phyloP scores from a whole-genome alignment of 441 rosid species.

The Brassica hybrid region DNA sequence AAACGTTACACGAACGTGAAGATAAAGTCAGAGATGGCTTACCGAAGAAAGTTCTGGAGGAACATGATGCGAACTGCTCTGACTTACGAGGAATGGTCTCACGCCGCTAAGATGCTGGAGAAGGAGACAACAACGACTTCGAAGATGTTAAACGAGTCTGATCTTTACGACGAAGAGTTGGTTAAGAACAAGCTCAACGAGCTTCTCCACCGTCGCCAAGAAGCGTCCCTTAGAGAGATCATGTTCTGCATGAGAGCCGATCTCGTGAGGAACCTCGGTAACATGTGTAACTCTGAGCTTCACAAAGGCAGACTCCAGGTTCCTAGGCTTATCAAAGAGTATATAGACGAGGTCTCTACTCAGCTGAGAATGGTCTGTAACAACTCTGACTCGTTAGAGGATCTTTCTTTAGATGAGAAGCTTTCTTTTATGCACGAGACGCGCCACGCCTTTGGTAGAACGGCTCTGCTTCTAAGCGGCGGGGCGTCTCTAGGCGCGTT shows the following conservation, averaged over 20 bases:
- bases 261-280: constrained; percentile 91
- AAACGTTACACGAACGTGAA: constrained; percentile 85
- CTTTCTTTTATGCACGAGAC: constrained; percentile 96
- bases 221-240: constrained; percentile 84
- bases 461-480: constrained; percentile 95
- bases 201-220: constrained; percentile 85
- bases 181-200: constrained; percentile 87
- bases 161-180: constrained; percentile 83
- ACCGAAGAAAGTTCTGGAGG: constrained; percentile 96
- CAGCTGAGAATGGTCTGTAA: constrained; percentile 85
- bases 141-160: constrained; percentile 66
- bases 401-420: constrained; percentile 89
- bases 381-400: constrained; percentile 71
- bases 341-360: constrained; percentile 87
- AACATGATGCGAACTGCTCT: constrained; percentile 89
- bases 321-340: constrained; percentile 89
- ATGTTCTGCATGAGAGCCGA: constrained; percentile 98
- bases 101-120: constrained; percentile 96
- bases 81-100: constrained; percentile 97
- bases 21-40: constrained; percentile 86
- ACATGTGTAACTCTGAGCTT: constrained; percentile 95
- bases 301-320: constrained; percentile 97
- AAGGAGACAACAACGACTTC: constrained; percentile 57
- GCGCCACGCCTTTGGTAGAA: constrained; percentile 93
- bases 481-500: constrained; percentile 97